Evolutionary conservation across 1,284 basidiomycete genomes (phyloP).

Genomic region (Phaffia rhodozyma): DNA sequence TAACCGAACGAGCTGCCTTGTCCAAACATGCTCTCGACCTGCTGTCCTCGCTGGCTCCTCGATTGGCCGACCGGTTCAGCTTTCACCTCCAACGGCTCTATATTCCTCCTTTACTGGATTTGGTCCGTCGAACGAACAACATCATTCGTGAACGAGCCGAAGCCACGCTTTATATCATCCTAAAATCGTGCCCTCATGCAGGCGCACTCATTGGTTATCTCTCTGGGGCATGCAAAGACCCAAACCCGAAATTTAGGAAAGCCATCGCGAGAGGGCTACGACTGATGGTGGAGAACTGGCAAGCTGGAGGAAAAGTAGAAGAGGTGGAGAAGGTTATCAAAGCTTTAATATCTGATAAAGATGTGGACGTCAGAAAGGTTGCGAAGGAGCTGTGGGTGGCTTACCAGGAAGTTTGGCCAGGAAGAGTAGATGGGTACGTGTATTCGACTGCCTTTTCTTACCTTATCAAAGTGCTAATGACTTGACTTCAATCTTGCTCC

Average conservation of each 20-base stretch:
- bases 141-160: slow-evolving; percentile 39
- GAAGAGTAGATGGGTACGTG: slow-evolving; percentile 30
- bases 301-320: slow-evolving; percentile 25
- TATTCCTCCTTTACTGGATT: slow-evolving; percentile 36
- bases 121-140: slow-evolving; percentile 41
- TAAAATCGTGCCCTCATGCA: slow-evolving; percentile 35
- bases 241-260: slow-evolving; percentile 25
- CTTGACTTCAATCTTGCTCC: background rate
- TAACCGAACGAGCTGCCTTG: slow-evolving; percentile 39
- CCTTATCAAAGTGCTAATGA: background rate
- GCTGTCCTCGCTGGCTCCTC: slow-evolving; percentile 39
- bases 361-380: slow-evolving; percentile 37
- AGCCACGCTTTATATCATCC: slow-evolving; percentile 36
- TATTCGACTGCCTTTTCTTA: slow-evolving; percentile 26
- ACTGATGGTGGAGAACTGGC: slow-evolving; percentile 28
- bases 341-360: slow-evolving; percentile 37
- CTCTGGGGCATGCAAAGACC: slow-evolving; percentile 34
- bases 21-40: slow-evolving; percentile 39
- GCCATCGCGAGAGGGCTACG: slow-evolving; percentile 22
- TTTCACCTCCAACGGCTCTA: slow-evolving; percentile 35
- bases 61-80: slow-evolving; percentile 34
- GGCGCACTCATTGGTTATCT: slow-evolving; percentile 30
- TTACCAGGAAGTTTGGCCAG: slow-evolving; percentile 36
- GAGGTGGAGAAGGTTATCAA: slow-evolving; percentile 35
- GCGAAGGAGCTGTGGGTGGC: slow-evolving; percentile 36